Conservation (phyloP, 2,329 filamentous ascomycete genomes). For the Cladosporium sp. region DNA sequence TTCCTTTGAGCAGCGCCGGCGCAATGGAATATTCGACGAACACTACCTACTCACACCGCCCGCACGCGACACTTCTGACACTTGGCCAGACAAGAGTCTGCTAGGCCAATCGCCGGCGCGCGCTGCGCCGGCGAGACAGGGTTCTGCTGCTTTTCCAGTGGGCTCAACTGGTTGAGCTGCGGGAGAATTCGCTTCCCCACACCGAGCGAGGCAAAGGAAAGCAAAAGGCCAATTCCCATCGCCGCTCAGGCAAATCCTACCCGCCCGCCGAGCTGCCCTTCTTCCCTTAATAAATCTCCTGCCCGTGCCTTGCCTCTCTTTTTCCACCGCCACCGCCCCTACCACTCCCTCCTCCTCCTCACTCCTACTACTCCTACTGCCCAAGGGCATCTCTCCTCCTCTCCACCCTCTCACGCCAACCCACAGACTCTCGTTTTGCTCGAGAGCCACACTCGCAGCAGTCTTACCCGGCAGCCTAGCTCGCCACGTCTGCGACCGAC, state of each 20-base stretch:
- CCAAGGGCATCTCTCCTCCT: not conserved
- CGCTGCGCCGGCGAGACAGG: not conserved
- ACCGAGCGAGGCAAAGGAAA: not conserved
- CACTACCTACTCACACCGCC: slow-evolving; percentile 9
- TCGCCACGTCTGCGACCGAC: slow-evolving; percentile 3
- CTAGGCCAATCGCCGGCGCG: slow-evolving; percentile 4
- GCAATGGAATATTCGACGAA: not conserved
- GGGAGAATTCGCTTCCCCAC: slow-evolving; percentile 5
- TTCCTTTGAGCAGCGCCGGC: slow-evolving; percentile 7
- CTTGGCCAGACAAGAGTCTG: slow-evolving; percentile 2
- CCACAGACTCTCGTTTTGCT: slow-evolving; percentile 10
- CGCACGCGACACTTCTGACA: slow-evolving; percentile 5
- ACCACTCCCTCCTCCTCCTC: too few species aligned
- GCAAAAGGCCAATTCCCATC: too few species aligned
- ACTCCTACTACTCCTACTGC: too few species aligned
- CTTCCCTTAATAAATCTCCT: too few species aligned
- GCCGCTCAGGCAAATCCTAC: too few species aligned
- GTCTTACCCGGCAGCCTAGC: slow-evolving; percentile 3
- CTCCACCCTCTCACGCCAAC: slow-evolving; percentile 9
- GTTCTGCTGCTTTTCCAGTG: too few species aligned
- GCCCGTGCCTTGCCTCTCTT: slow-evolving; percentile 1
- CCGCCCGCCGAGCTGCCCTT: not conserved
- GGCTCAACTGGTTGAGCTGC: slow-evolving; percentile 10
- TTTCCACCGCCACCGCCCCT: slow-evolving; percentile 7
- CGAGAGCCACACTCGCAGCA: slow-evolving; percentile 9